Evolutionary conservation across 179 eudicot species (phyloP).

Genomic region (Dionaea muscipula): DNA sequence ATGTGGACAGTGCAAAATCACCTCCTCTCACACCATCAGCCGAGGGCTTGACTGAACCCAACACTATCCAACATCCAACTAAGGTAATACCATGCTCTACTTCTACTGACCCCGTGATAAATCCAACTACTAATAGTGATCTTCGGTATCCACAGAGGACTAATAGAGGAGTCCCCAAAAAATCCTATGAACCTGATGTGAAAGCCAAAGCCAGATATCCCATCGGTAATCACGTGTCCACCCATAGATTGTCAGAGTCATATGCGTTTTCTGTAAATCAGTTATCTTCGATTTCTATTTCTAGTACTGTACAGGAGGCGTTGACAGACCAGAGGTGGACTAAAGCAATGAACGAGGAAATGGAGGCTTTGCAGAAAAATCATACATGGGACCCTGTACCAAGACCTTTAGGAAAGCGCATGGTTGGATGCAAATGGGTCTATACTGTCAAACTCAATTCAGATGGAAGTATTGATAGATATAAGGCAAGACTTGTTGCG

Average conservation of each 20-base stretch:
- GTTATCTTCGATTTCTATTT: not conserved
- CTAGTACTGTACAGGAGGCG: not conserved
- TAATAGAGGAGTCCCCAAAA: conserved; percentile 2
- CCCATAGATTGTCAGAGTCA: conserved; percentile 7
- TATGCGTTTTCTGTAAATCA: not conserved
- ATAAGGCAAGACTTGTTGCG: not conserved
- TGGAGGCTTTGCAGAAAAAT: not conserved
- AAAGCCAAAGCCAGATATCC: conserved; percentile 2
- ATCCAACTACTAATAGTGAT: too few relatives aligned
- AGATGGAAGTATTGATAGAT: not conserved
- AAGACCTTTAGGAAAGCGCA: not conserved
- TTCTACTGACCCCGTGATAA: too few relatives aligned
- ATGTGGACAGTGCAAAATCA: too few relatives aligned
- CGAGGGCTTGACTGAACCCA: too few relatives aligned
- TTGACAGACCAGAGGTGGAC: not conserved
- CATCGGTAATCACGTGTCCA: not conserved
- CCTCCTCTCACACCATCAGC: too few relatives aligned
- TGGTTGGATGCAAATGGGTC: not conserved
- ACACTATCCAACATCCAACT: too few relatives aligned
- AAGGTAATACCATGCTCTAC: too few relatives aligned
- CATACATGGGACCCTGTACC: not conserved
- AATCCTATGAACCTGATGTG: conserved; percentile 5
- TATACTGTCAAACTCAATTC: not conserved
- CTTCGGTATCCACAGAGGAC: conserved; percentile 6
- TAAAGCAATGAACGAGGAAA: not conserved